Percentiles rank a stretch among this genome's conserved stretches.
Conservation (phyloP, 2,329 filamentous ascomycete species). For the Trichoderma atroviride region DNA sequence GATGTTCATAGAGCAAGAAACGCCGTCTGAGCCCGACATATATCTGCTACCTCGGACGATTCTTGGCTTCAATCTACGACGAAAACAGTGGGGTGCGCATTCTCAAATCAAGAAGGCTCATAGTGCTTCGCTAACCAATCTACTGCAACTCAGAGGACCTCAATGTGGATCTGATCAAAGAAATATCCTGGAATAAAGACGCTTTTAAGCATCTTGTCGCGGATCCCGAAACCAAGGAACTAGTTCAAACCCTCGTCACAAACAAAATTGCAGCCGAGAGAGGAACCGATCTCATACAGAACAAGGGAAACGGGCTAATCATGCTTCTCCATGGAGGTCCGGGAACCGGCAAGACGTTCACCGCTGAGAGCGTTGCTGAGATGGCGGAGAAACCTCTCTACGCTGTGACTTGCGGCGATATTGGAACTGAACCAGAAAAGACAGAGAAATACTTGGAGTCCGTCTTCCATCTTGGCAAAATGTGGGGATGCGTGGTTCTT, state of each 20-base stretch:
- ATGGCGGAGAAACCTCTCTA: conserved; percentile 48
- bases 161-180: background rate
- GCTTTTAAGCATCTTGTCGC: background rate
- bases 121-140: no score
- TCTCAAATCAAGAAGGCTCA: no score
- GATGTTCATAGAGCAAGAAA: background rate
- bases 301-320: conserved; percentile 49
- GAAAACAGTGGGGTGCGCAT: background rate
- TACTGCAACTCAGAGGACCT: background rate
- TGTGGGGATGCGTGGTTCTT: conserved; percentile 43
- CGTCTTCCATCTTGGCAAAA: conserved; percentile 45
- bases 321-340: conserved; percentile 51
- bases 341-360: conserved; percentile 53
- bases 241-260: background rate
- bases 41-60: background rate
- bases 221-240: background rate
- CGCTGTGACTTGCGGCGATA: conserved; percentile 53
- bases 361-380: conserved; percentile 47
- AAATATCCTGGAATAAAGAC: background rate
- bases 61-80: background rate
- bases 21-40: background rate
- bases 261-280: conserved; percentile 29
- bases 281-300: conserved; percentile 45
- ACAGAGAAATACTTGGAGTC: conserved; percentile 48
- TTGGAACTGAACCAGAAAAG: conserved; percentile 44